phyloP scores from a whole-genome alignment of 2,329 filamentous ascomycete species.

The Xylaria arbuscula region DNA sequence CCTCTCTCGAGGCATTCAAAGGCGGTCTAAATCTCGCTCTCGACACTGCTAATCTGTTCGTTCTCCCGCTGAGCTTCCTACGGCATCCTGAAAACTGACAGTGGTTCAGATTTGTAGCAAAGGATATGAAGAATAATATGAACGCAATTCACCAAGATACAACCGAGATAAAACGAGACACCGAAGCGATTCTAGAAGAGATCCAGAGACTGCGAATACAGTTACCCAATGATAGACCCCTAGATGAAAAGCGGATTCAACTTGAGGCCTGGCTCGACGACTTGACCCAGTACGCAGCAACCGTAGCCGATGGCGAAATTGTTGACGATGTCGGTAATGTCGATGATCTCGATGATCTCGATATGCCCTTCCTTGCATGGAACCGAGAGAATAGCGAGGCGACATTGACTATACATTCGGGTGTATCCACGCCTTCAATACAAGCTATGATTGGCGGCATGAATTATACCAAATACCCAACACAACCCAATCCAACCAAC shows the following conservation, averaged over 20 bases:
- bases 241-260: background rate
- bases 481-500: background rate
- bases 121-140: slow-evolving; percentile 4
- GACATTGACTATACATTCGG: background rate
- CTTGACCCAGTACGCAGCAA: slow-evolving; percentile 1
- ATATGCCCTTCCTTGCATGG: background rate
- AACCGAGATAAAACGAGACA: slow-evolving; percentile 4
- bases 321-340: background rate
- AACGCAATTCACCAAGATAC: slow-evolving; percentile 2
- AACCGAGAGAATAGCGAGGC: background rate
- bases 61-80: background rate
- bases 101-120: background rate
- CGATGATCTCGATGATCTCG: too few relatives aligned
- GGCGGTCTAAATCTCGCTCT: slow-evolving; percentile 10
- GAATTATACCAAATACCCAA: background rate
- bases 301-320: background rate
- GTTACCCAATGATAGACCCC: background rate
- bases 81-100: background rate
- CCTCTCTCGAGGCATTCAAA: slow-evolving; percentile 18
- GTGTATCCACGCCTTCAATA: background rate
- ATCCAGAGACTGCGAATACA: slow-evolving; percentile 8
- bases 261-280: slow-evolving; percentile 3
- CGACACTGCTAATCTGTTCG: slow-evolving; percentile 16
- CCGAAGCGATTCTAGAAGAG: background rate
- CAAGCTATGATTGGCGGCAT: background rate